Conservation (phyloP, 1,284 basidiomycete species). For the Boletus mariae region DNA sequence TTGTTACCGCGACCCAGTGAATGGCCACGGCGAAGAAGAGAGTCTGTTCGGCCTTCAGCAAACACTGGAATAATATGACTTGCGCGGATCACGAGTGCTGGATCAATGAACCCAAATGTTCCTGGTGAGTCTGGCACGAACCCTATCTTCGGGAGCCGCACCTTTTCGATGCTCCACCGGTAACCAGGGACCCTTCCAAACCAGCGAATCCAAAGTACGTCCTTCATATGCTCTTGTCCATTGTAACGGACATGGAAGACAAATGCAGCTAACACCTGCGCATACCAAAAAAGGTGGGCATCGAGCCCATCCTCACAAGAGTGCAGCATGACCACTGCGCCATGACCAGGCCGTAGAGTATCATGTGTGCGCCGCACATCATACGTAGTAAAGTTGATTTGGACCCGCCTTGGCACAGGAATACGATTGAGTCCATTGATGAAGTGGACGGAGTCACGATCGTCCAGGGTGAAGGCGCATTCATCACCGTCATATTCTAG, state of each 20-base stretch:
- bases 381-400: conserved; percentile 33
- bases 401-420: background rate
- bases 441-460: background rate
- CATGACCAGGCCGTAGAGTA: conserved; percentile 23
- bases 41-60: background rate
- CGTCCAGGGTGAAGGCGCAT: background rate
- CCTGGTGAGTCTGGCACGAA: background rate
- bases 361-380: conserved; percentile 9
- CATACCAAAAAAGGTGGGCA: conserved; percentile 28
- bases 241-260: background rate
- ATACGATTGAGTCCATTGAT: conserved; percentile 3
- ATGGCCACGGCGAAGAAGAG: background rate
- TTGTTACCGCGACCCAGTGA: background rate
- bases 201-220: conserved; percentile 11
- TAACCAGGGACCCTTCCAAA: conserved; percentile 1
- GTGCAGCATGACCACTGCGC: conserved; percentile 9
- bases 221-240: background rate
- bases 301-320: conserved; percentile 4
- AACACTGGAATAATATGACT: conserved; percentile 6
- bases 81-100: background rate
- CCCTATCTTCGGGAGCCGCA: background rate
- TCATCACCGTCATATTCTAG: conserved; percentile 10
- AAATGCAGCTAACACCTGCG: conserved; percentile 10
- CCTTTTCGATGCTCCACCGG: background rate
- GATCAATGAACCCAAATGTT: conserved; percentile 4